These are phyloP conservation scores for Solanum hybrid DNA, from an alignment of 305 asterid species.

Conservation along the genomic window DNA sequence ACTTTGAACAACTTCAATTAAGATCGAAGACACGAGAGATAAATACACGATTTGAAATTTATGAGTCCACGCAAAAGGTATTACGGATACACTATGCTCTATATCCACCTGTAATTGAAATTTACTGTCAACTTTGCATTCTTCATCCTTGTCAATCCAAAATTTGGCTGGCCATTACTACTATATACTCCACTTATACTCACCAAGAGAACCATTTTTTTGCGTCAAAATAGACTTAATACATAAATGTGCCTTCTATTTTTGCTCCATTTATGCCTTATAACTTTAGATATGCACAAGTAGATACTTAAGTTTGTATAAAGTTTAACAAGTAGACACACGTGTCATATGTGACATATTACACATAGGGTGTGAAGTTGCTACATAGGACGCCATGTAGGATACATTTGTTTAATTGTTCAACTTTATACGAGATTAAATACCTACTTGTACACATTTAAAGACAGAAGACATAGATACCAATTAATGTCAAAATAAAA, in stretches of 20 bases:
- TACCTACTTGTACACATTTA: no score
- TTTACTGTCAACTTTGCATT: neutral
- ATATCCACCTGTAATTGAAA: neutral
- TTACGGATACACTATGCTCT: neutral
- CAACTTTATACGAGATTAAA: no score
- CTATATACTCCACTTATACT: neutral
- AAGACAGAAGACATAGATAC: no score
- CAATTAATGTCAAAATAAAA: neutral
- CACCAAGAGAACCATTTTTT: neutral
- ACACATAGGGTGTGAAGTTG: neutral
- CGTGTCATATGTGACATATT: neutral
- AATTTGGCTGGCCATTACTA: neutral
- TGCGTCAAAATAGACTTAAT: neutral
- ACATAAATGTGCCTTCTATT: neutral
- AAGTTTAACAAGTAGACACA: no score
- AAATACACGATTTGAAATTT: neutral
- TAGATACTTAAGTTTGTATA: no score
- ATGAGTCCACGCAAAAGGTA: neutral
- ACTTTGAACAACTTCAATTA: neutral
- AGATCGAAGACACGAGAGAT: neutral
- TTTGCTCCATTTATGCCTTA: accelerated
- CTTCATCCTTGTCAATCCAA: neutral
- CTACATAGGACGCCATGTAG: neutral
- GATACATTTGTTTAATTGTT: no score
- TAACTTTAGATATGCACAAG: accelerated